A percentile compares a stretch with the other conserved stretches of the same genome.
phyloP scores from a whole-genome alignment of 2,329 filamentous ascomycete species.

The Fusarium bulbicola region DNA sequence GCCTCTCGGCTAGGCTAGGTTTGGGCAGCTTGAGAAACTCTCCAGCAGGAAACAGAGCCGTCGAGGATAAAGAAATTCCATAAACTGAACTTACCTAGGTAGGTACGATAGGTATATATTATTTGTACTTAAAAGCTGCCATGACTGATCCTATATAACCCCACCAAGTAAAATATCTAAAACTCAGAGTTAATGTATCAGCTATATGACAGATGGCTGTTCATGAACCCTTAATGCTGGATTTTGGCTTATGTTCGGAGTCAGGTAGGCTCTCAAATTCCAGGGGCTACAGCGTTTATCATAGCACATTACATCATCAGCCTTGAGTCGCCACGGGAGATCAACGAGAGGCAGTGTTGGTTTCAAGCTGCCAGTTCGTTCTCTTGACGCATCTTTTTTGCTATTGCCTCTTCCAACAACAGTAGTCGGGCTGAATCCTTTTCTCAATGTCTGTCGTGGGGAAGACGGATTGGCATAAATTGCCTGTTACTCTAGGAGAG shows the following conservation, averaged over 20 bases:
- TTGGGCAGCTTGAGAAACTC: constrained; percentile 10
- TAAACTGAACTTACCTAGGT: background rate
- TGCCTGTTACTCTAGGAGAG: constrained; percentile 84
- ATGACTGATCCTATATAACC: background rate
- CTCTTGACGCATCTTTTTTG: background rate
- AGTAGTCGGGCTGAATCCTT: background rate
- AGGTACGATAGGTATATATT: background rate
- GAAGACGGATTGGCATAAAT: constrained; percentile 83
- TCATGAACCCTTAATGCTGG: background rate
- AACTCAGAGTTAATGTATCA: background rate
- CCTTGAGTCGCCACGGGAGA: constrained; percentile 1
- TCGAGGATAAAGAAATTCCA: background rate
- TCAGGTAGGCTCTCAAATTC: background rate
- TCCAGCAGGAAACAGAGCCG: background rate
- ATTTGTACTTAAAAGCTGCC: background rate
- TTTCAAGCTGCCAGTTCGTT: background rate
- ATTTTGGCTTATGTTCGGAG: background rate
- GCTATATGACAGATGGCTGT: background rate
- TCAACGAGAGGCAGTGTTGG: background rate
- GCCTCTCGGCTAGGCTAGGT: background rate
- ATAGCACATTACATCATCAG: constrained; percentile 19
- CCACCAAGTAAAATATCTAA: background rate
- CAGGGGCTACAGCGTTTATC: background rate
- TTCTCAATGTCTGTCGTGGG: constrained; percentile 52
- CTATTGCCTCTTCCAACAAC: background rate